phyloP scores from a whole-genome alignment of 805 yeast genomes.

The Martiniozyma abietophila region DNA sequence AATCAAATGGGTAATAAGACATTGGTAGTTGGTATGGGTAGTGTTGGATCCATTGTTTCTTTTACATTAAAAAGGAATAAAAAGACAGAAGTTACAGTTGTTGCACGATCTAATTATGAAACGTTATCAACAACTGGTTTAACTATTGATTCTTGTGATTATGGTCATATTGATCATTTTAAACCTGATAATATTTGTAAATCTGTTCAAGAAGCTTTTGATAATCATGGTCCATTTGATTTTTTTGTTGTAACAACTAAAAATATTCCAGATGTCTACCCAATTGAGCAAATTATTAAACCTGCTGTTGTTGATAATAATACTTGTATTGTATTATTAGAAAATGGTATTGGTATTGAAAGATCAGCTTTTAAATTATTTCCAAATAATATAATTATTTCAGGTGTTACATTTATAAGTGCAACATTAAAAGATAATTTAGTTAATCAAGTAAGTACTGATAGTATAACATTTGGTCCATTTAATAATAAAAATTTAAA shows the following conservation, averaged over 20 bases:
- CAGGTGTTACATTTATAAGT: constrained; percentile 59
- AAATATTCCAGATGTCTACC: constrained; percentile 49
- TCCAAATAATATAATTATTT: constrained; percentile 42
- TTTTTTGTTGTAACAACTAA: constrained; percentile 52
- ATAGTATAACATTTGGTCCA: constrained; percentile 42
- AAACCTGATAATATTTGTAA: constrained; percentile 36
- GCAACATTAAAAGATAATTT: constrained; percentile 36
- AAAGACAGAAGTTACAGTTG: constrained; percentile 43
- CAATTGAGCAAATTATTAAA: constrained; percentile 39
- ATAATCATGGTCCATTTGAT: constrained; percentile 35
- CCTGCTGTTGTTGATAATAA: constrained; percentile 41
- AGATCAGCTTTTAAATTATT: constrained; percentile 41
- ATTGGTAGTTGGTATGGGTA: constrained; percentile 85
- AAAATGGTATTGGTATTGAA: constrained; percentile 60
- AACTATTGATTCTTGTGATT: constrained; percentile 48
- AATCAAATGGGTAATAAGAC: too few species aligned
- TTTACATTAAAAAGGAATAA: constrained; percentile 42
- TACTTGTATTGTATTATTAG: constrained; percentile 48
- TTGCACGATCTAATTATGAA: constrained; percentile 47
- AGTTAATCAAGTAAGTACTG: constrained; percentile 39
- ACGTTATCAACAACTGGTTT: constrained; percentile 43
- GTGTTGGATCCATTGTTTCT: constrained; percentile 74
- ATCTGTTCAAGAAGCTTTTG: constrained; percentile 30
- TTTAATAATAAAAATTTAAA: constrained; percentile 34
- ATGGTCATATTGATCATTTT: constrained; percentile 49